Evolutionary conservation across 768 basidiomycete genomes (phyloP).

Genomic region (Fomitopsis pulvina): DNA sequence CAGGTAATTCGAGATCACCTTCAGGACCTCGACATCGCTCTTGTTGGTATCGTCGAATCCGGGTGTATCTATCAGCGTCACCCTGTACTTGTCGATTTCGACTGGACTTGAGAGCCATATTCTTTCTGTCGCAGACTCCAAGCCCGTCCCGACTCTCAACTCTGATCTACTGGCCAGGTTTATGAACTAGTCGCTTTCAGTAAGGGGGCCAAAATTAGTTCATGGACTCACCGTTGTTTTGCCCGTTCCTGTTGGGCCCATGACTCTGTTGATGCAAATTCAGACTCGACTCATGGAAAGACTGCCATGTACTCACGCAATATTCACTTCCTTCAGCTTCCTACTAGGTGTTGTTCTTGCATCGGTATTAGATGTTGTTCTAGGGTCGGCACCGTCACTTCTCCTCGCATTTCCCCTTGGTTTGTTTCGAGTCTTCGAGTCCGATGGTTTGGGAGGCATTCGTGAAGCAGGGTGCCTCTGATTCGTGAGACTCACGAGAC

Average conservation of each 20-base stretch:
- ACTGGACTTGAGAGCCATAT: conserved; percentile 40
- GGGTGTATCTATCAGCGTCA: conserved; percentile 51
- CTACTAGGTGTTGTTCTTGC: no score
- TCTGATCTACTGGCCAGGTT: conserved; percentile 45
- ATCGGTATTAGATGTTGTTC: no score
- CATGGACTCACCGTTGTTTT: conserved; percentile 15
- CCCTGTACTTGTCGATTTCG: conserved; percentile 31
- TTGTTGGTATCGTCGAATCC: conserved; percentile 49
- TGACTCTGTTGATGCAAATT: no score
- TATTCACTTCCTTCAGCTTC: no score
- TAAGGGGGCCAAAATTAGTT: neutral
- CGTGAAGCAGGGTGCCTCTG: no score
- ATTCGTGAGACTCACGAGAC: no score
- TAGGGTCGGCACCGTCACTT: no score
- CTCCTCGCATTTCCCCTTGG: no score
- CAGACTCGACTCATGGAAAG: no score
- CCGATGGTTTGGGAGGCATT: no score
- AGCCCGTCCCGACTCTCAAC: conserved; percentile 36
- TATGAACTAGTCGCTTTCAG: conserved; percentile 36
- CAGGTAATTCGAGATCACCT: conserved; percentile 10
- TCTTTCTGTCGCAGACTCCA: conserved; percentile 45
- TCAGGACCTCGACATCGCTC: conserved; percentile 13
- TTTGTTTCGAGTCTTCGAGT: no score
- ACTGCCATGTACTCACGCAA: no score
- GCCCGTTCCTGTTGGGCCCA: conserved; percentile 18